phyloP scores from a whole-genome alignment of 108 stramenopile species.

The Nannochloropsis gaditana region DNA sequence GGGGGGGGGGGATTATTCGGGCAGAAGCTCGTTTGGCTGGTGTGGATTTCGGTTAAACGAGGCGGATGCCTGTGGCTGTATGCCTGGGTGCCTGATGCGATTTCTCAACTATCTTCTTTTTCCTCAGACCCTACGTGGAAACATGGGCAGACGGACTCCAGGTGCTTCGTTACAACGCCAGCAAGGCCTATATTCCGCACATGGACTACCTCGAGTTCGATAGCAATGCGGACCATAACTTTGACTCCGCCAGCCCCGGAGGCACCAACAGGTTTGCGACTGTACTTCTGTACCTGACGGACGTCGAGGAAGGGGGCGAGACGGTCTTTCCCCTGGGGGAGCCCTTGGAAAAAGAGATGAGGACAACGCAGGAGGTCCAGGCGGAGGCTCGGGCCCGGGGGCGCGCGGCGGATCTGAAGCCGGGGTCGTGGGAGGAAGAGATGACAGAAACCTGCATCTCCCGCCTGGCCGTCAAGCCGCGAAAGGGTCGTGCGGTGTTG shows the following conservation, averaged over 20 bases:
- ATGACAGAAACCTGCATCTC: conserved; percentile 51
- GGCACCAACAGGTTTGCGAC: conserved; percentile 90
- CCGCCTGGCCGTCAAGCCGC: conserved; percentile 61
- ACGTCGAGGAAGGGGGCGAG: conserved; percentile 79
- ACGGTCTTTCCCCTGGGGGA: conserved; percentile 66
- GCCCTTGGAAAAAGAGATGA: conserved; percentile 13
- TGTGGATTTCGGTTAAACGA: too few relatives aligned
- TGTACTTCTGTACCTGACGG: conserved; percentile 81
- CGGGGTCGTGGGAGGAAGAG: conserved; percentile 35
- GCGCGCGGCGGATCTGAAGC: not conserved
- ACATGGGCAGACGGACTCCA: conserved; percentile 73
- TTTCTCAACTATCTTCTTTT: not conserved
- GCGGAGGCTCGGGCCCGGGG: not conserved
- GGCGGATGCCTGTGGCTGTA: too few relatives aligned
- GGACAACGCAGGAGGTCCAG: not conserved
- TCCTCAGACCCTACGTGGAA: conserved; percentile 58
- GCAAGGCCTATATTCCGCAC: conserved; percentile 79
- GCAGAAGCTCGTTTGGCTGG: too few relatives aligned
- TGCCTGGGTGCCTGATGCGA: too few relatives aligned
- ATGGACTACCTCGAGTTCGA: conserved; percentile 68
- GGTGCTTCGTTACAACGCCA: conserved; percentile 83
- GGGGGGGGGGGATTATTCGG: not conserved
- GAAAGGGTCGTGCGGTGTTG: conserved; percentile 70
- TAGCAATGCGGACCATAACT: conserved; percentile 48
- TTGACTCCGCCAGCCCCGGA: conserved; percentile 50